Percentiles rank a stretch among this genome's conserved stretches.
Evolutionary conservation across 148 eudicot genomes (phyloP).

Genomic region (Polygonum maritimum): DNA sequence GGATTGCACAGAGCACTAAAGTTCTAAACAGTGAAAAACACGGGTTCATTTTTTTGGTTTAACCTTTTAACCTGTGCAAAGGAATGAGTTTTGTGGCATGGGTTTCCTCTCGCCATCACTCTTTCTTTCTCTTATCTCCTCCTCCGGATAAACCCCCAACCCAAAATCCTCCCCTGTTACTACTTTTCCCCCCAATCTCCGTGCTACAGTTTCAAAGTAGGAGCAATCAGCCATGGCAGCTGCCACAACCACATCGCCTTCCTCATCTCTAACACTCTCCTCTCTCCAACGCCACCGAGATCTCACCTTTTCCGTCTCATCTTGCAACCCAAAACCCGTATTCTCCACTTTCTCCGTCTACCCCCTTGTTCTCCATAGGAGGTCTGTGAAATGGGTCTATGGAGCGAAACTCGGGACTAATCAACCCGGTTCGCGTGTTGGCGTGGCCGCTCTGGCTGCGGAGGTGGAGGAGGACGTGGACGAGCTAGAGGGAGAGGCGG

Average conservation of each 20-base stretch:
- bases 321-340: slow-evolving; percentile 27
- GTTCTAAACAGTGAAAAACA: neutral
- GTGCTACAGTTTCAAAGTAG: neutral
- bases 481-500: slow-evolving; percentile 21
- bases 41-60: neutral
- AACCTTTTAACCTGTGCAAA: neutral
- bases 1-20: neutral
- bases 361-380: slow-evolving; percentile 29
- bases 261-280: slow-evolving; percentile 19
- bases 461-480: slow-evolving; percentile 39
- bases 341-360: slow-evolving; percentile 22
- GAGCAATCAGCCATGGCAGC: slow-evolving; percentile 4
- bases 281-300: slow-evolving; percentile 31
- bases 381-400: slow-evolving; percentile 20
- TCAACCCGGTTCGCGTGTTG: slow-evolving; percentile 9
- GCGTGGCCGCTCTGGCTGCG: slow-evolving; percentile 46
- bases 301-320: slow-evolving; percentile 24
- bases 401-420: slow-evolving; percentile 18
- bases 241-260: slow-evolving; percentile 16
- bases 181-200: neutral
- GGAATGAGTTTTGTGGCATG: slow-evolving; percentile 1
- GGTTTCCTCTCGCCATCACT: slow-evolving; percentile 3
- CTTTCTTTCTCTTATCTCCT: slow-evolving; percentile 8
- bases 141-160: neutral
- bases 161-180: neutral